Base-by-base conservation (phyloP, 768 basidiomycete genomes). In the Pholiota conissans region DNA sequence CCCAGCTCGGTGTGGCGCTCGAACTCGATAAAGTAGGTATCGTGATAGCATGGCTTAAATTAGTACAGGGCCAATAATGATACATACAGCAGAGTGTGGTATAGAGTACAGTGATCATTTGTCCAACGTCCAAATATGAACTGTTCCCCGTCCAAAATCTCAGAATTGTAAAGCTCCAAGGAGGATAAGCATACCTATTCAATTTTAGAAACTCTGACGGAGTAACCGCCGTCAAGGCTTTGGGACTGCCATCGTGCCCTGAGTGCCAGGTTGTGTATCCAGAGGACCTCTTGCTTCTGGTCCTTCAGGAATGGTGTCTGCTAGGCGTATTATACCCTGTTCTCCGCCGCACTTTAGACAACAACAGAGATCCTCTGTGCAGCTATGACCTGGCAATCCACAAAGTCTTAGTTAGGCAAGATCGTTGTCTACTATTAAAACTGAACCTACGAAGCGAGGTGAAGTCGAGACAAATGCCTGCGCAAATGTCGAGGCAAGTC, bases 401-500 rank as follows among this genome's bases (percentile, higher is more conserved):
- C 16, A 13, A n/a, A 6, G 20, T 29, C 8, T 22, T 7, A 32
- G 2, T 18, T 32, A 34, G 7, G 13, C 42, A 32, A 32, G 13
- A 32, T 32, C 30, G 18, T 26, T 5, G 11, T 45, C 37, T 18
- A 18, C 42, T 22, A 20, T 26, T 45, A 32, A 18, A 28, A 30
- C 34, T 11, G 24, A 5, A 50, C 53, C 20, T 24, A 54, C 53
- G 40, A 14, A 46, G 28, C 16, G 53, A 54, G 26, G n/a, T 26
- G 28, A 54, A 54, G 34, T 54, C 53, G 16, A 54, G 20, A 5
- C 20, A n/a, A 22, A 54, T 54, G 2, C 53, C 53, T 13, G 53
- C 40, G 14, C 53, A 54, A 9, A 54, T 46, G 18, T 54, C 53
- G 2, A 34, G n/a, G 14, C 53, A 54, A 22, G 29, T 29, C 4